Evolutionary conservation across 768 basidiomycete genomes (phyloP), one percentile per base, ranked within the genome.

Genomic region (Lactarius sanguifluus): DNA sequence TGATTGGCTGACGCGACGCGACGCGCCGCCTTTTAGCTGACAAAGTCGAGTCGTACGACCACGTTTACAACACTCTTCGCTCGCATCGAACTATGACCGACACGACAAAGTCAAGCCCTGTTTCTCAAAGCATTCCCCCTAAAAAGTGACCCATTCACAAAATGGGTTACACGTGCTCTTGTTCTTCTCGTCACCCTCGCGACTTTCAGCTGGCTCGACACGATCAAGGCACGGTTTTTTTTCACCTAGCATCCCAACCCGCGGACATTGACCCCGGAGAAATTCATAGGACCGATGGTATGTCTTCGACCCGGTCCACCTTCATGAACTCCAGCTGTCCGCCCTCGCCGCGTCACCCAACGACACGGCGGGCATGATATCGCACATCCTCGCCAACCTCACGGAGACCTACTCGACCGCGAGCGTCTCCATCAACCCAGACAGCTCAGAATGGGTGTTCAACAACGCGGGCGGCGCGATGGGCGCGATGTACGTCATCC

Each of bases 381-480:
- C 83, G 25, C 88, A 94, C 76, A 94, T 98, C 70, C 80, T 96
- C 64, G 73, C 84, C 32, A 92, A 94, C 76, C 89, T 98, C 68
- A 89, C 88, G 8, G 76, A 78, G 18, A 87, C 86, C 1, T 90
- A 95, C 75, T 86, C 92, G 0, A 72, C 83, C 57, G 80, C 80
- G 50, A 79, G 77, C 23, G 64, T 92, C 69, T 85, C 86, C 74
- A 70, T 85, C 59, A 82, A 83, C 72, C 59, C 77, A n/a, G 72
- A 89, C 79, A 74, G 83, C 25, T 80, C 80, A 43, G 95, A 98
- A 73, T 98, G 96, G 96, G 85, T 97, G 30, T 91, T 96, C 78
- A 98, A 88, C 81, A 98, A 98, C 72, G 96, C 96, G 0, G 97
- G 96, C 13, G 97, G 97, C 66, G 95, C 95, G 1, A 98, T 96